phyloP scores from a whole-genome alignment of 2,329 filamentous ascomycete genomes.

The Hypocrella siamensis region DNA sequence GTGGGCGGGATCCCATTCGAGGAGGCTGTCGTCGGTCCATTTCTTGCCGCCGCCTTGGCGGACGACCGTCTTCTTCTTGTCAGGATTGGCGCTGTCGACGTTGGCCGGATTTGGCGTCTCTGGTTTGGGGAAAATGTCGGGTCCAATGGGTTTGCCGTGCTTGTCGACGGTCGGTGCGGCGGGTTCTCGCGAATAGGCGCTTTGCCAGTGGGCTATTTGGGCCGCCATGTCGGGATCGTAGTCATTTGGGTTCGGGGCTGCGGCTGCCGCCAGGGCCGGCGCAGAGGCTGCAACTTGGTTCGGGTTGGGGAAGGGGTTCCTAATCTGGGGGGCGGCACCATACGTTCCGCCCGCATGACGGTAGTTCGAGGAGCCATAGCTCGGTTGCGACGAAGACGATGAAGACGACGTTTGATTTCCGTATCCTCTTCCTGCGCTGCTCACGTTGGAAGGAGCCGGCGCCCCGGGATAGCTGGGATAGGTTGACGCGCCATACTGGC shows the following conservation, averaged over 20 bases:
- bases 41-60: constrained; percentile 80
- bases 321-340: constrained; percentile 44
- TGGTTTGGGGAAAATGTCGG: constrained; percentile 12
- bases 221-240: constrained; percentile 73
- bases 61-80: constrained; percentile 73
- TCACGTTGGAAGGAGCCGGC: constrained; percentile 12
- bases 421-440: constrained; percentile 2
- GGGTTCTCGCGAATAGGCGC: constrained; percentile 47
- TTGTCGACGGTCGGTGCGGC: constrained; percentile 15
- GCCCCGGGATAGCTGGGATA: constrained; percentile 17
- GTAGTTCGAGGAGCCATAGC: constrained; percentile 12
- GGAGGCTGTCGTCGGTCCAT: constrained; percentile 75
- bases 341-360: constrained; percentile 22
- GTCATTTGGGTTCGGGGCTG: constrained; percentile 14
- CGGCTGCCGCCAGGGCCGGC: constrained; percentile 18
- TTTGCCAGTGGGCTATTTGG: constrained; percentile 90
- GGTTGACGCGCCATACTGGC: constrained; percentile 5
- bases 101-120: constrained; percentile 16
- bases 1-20: constrained; percentile 93
- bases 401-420: too few species aligned
- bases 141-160: constrained; percentile 15
- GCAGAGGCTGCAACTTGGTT: constrained; percentile 20
- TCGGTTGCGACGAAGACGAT: too few species aligned
- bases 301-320: constrained; percentile 65
- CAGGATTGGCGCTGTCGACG: constrained; percentile 29